phyloP scores from a whole-genome alignment of 129 eudicot genomes.

The Flaveria sonorensis region DNA sequence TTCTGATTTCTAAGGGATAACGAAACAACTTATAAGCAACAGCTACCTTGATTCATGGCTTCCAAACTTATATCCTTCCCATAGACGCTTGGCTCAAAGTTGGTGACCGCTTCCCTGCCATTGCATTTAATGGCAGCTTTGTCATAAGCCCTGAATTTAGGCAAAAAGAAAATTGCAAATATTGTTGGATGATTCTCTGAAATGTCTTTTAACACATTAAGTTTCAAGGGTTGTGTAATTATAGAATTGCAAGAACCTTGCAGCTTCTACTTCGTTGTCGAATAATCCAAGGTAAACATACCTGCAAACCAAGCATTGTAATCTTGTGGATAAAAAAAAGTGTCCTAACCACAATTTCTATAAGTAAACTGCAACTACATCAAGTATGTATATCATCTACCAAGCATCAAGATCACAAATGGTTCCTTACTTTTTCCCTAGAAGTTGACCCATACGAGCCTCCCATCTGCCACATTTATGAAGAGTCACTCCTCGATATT shows the following conservation, averaged over 20 bases:
- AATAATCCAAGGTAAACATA: constrained; percentile 88
- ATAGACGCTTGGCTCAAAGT: constrained; percentile 65
- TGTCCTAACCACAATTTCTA: constrained; percentile 33
- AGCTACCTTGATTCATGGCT: constrained; percentile 55
- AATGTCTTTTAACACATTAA: constrained; percentile 18
- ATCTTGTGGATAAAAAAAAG: constrained; percentile 51
- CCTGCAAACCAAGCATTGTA: constrained; percentile 69
- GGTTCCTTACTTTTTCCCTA: constrained; percentile 82
- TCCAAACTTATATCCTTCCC: constrained; percentile 40
- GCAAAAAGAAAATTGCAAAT: constrained; percentile 30
- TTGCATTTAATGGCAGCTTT: constrained; percentile 73
- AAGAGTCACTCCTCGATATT: constrained; percentile 85
- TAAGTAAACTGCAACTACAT: constrained; percentile 10
- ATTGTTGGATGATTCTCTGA: constrained; percentile 35
- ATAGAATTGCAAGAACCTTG: constrained; percentile 65
- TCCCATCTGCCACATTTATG: constrained; percentile 98
- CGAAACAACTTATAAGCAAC: neutral
- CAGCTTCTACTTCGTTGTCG: constrained; percentile 89
- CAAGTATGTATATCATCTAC: neutral
- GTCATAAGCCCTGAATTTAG: constrained; percentile 70
- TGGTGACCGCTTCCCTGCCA: constrained; percentile 73
- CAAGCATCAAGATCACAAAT: constrained; percentile 13
- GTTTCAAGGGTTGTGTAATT: constrained; percentile 34
- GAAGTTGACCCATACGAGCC: constrained; percentile 93
- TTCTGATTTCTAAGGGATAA: constrained; percentile 7